These are phyloP conservation scores for Kockovaella imperatae DNA, from an alignment of 768 basidiomycete genomes.

Conservation along the genomic window DNA sequence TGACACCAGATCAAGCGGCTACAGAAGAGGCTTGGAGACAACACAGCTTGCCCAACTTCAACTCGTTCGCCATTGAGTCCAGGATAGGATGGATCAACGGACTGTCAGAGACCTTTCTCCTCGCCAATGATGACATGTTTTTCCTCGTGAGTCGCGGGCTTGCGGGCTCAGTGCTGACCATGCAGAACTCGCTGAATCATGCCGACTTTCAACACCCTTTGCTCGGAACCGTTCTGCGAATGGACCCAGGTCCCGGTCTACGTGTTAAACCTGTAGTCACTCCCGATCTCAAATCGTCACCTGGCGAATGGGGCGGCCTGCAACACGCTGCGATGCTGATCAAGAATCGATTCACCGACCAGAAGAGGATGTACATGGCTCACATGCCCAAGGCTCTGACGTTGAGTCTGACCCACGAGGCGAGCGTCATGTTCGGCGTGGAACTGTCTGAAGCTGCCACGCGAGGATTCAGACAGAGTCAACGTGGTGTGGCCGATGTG, in stretches of 20 bases:
- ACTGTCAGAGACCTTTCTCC: conserved; percentile 31
- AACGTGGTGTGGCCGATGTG: conserved; percentile 27
- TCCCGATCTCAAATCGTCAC: conserved; percentile 13
- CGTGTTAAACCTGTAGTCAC: conserved; percentile 20
- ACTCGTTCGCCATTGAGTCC: conserved; percentile 39
- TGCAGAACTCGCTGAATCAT: conserved; percentile 9
- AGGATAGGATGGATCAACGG: conserved; percentile 32
- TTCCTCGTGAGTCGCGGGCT: conserved; percentile 21
- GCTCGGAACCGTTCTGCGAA: conserved; percentile 31
- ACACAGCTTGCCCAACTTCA: conserved; percentile 30
- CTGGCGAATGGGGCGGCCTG: conserved; percentile 42
- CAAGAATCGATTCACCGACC: conserved; percentile 28
- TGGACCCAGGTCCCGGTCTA: conserved; percentile 20
- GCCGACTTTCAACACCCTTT: conserved; percentile 40
- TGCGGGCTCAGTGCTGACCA: neutral
- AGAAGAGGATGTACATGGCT: conserved; percentile 28
- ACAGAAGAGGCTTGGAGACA: conserved; percentile 28
- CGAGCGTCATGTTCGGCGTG: conserved; percentile 28
- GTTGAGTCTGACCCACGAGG: conserved; percentile 26
- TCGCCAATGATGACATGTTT: conserved; percentile 44
- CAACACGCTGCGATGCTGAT: conserved; percentile 34
- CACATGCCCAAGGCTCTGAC: conserved; percentile 38
- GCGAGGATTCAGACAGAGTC: conserved; percentile 31
- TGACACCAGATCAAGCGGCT: too few species aligned
- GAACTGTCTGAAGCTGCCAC: conserved; percentile 28